phyloP scores from a whole-genome alignment of 306 rosid genomes.

The Castanea mollissima region DNA sequence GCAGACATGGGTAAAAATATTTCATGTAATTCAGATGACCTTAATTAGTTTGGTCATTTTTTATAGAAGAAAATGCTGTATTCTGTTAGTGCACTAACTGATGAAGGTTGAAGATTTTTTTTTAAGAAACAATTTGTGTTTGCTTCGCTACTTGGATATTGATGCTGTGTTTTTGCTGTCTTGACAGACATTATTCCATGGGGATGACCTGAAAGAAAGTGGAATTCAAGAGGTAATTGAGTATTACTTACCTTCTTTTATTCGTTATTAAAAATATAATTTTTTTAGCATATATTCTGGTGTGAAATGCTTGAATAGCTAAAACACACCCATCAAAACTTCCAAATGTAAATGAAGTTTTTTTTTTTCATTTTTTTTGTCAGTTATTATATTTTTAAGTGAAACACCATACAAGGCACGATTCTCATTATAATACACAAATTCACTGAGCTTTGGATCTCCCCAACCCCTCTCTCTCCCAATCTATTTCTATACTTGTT shows the following conservation, averaged over 20 bases:
- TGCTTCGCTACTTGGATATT: slow-evolving; percentile 24
- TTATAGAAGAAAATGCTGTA: background rate
- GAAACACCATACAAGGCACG: background rate
- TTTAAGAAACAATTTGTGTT: slow-evolving; percentile 1
- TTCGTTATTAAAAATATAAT: background rate
- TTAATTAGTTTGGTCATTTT: background rate
- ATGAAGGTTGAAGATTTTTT: background rate
- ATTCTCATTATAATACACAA: background rate
- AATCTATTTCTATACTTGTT: too few species aligned
- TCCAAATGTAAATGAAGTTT: background rate
- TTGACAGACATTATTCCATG: slow-evolving; percentile 78
- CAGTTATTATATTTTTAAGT: background rate
- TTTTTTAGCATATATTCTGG: slow-evolving; percentile 9
- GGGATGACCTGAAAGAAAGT: slow-evolving; percentile 79
- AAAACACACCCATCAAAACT: background rate
- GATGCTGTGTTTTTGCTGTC: slow-evolving; percentile 30
- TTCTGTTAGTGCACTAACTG: background rate
- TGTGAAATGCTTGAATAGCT: background rate
- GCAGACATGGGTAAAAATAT: background rate
- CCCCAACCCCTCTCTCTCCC: too few species aligned
- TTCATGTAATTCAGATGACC: background rate
- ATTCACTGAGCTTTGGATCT: background rate
- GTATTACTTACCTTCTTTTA: slow-evolving; percentile 11
- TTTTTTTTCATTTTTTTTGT: background rate
- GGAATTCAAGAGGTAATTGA: slow-evolving; percentile 80